Base-by-base conservation (phyloP, 2,329 filamentous ascomycete genomes). In the Lachnellula cervina region DNA sequence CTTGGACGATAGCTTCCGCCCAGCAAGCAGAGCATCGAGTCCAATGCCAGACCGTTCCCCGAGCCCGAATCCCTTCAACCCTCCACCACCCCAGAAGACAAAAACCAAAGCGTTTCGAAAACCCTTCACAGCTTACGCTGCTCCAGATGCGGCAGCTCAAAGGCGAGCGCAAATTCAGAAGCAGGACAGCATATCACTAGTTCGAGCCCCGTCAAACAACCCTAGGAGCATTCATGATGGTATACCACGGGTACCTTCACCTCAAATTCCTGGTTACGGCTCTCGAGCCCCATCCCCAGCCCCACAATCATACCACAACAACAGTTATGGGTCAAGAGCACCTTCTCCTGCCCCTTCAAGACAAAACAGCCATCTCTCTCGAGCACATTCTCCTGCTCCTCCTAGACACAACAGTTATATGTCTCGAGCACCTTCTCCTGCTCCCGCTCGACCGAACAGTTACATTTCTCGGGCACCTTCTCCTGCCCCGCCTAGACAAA, bases 1-100 rank as follows among this genome's bases (percentile, higher is more conserved):
- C 5, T 80, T 99, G 34, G 88, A 89, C 54, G 84, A 94, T 57
- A 83, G 85, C 70, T 97, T 95, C 70, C 86, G 89, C 55, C 94
- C 94, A 58, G 83, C 85, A 65, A 78, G 77, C 44, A 76, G 85
- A 68, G 79, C 81, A 32, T 77, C 76, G 52, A 86, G 82, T 64
- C 81, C 82, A 1, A 61, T 69, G 63, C 63, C 66, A 37, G 58
- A 68, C 51, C 62, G 64, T 23, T 64, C 65, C 28, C 64, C 67
- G 14, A 70, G 67, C 51, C 67, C 64, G 19, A 69, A 64, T 57
- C 68, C 68, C 14, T 68, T 65, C 56, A 67, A 64, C 43, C 64
- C 66, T 38, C 59, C 58, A 43, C 51, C 66, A 40, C 62, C 71
- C 57, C 51, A 71, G 42, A 66, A 67, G 40, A 49, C 64, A 7